phyloP scores from a whole-genome alignment of 495 filamentous ascomycete species.

The Lentithecium fluviatile region DNA sequence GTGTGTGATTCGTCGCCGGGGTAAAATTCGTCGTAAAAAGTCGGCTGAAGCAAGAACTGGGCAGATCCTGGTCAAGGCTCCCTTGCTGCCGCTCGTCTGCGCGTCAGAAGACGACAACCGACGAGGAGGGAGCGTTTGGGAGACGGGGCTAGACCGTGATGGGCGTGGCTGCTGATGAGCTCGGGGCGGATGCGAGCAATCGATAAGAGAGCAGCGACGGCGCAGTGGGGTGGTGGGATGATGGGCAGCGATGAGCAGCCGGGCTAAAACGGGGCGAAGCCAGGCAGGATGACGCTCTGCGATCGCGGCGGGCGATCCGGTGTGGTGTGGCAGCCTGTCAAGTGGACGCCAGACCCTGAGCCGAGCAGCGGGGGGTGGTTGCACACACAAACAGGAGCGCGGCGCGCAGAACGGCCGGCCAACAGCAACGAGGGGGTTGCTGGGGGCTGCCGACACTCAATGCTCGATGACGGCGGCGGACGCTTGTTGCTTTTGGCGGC shows the following conservation, averaged over 20 bases:
- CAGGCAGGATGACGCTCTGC: constrained; percentile 13
- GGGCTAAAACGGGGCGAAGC: neutral
- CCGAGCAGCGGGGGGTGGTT: constrained; percentile 5
- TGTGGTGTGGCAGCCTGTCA: constrained; percentile 21
- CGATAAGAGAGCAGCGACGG: constrained; percentile 1
- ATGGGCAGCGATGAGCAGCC: neutral
- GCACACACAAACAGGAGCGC: constrained; percentile 6
- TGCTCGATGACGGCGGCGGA: constrained; percentile 3
- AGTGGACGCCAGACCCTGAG: constrained; percentile 1
- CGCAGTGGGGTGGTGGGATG: neutral
- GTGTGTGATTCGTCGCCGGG: constrained; percentile 29
- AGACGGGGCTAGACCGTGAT: constrained; percentile 8
- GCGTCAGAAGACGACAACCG: constrained; percentile 1
- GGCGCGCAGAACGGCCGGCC: neutral
- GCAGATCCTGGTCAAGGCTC: constrained; percentile 13
- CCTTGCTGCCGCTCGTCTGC: neutral
- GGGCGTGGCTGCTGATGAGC: neutral
- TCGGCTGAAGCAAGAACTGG: constrained; percentile 27
- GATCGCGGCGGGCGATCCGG: neutral
- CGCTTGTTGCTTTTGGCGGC: constrained; percentile 1
- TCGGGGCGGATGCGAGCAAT: constrained; percentile 1
- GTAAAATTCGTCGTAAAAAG: constrained; percentile 21
- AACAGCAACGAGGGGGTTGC: neutral
- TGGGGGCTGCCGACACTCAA: neutral
- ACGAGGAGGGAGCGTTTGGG: constrained; percentile 4